These are phyloP conservation scores for Lunularia cruciata DNA, from an alignment of 225 moss, liverwort and hornwort species.

Conservation along the genomic window DNA sequence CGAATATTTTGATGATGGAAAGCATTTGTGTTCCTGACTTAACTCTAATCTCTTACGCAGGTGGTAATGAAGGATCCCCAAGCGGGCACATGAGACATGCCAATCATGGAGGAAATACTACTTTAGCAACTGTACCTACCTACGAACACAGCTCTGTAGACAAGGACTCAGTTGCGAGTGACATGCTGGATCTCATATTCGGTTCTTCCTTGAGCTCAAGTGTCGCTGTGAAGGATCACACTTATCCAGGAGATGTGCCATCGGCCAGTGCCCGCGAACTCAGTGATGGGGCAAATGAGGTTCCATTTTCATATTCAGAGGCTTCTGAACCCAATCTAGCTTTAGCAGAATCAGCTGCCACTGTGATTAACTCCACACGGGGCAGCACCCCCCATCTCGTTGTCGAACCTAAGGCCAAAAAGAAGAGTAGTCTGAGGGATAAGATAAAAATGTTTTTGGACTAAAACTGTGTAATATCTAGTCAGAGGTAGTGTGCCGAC, in stretches of 20 bases:
- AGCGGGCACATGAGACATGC: constrained; percentile 12
- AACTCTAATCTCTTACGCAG: constrained; percentile 12
- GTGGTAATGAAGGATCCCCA: constrained; percentile 8
- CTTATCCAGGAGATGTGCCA: not conserved
- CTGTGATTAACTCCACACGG: not conserved
- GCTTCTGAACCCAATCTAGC: not conserved
- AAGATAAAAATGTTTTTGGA: constrained; percentile 39
- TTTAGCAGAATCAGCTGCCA: not conserved
- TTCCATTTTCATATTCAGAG: constrained; percentile 3
- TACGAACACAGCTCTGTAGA: not conserved
- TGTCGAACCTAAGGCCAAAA: constrained; percentile 22
- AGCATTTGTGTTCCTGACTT: not conserved
- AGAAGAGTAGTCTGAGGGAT: constrained; percentile 43
- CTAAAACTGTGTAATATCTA: no score
- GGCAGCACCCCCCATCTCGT: no score
- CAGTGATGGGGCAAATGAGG: constrained; percentile 5
- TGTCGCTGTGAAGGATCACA: not conserved
- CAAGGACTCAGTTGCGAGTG: constrained; percentile 30
- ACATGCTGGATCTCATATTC: constrained; percentile 36
- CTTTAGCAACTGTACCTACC: not conserved
- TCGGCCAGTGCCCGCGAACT: not conserved
- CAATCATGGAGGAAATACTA: not conserved
- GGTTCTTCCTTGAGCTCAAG: constrained; percentile 16
- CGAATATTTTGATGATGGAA: not conserved
- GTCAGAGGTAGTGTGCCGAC: no score